These are phyloP conservation scores for Eragrostis tef DNA, from an alignment of 202 grass and related monocot species.

Conservation along the genomic window DNA sequence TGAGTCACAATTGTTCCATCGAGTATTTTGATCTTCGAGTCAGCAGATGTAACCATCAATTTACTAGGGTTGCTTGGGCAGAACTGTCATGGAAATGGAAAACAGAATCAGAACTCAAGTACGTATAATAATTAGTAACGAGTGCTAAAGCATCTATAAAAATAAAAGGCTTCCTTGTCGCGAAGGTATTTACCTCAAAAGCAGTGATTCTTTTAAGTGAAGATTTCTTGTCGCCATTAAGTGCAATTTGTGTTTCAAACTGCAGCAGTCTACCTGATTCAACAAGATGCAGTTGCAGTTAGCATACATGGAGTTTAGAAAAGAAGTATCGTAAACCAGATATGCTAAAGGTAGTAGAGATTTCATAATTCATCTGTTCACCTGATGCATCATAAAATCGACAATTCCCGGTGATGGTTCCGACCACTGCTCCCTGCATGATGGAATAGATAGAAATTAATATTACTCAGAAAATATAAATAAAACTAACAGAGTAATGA, in stretches of 20 bases:
- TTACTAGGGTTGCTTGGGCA: conserved; percentile 69
- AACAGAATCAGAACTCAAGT: conserved; percentile 29
- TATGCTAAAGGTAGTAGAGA: neutral
- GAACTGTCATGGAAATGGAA: conserved; percentile 60
- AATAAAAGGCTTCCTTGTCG: neutral
- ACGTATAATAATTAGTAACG: conserved; percentile 25
- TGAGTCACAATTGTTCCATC: conserved; percentile 71
- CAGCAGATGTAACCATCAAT: conserved; percentile 90
- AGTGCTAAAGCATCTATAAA: neutral
- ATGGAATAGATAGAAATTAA: conserved; percentile 12
- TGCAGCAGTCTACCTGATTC: conserved; percentile 63
- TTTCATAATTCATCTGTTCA: conserved; percentile 47
- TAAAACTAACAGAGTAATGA: conserved; percentile 13
- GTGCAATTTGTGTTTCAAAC: conserved; percentile 63
- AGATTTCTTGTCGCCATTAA: conserved; percentile 71
- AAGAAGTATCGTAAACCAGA: neutral
- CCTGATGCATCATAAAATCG: conserved; percentile 84
- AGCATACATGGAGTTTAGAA: conserved; percentile 16
- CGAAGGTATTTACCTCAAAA: conserved; percentile 71
- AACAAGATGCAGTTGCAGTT: conserved; percentile 29
- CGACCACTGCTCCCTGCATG: conserved; percentile 75
- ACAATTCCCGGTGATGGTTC: conserved; percentile 86
- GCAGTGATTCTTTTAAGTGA: conserved; percentile 71
- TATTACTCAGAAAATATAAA: conserved; percentile 40
- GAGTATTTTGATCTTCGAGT: conserved; percentile 85